Conservation (phyloP, 148 eudicot species). For the Cornus suecica region DNA sequence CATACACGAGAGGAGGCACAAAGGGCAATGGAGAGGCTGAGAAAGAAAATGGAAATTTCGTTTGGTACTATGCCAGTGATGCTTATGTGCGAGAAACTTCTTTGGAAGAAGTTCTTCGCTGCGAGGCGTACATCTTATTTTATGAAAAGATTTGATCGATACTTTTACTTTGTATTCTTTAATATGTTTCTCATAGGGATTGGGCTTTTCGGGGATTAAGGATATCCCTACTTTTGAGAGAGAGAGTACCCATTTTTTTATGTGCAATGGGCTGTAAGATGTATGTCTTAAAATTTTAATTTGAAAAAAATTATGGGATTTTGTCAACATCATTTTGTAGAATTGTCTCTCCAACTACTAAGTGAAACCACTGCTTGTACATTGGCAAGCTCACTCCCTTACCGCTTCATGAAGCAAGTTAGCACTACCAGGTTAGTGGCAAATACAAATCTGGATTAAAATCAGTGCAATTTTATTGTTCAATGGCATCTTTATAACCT, state of each 20-base stretch:
- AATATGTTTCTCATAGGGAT: background rate
- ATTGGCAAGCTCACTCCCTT: background rate
- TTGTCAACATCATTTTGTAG: background rate
- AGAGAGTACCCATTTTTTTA: constrained; percentile 2
- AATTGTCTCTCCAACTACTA: background rate
- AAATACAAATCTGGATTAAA: background rate
- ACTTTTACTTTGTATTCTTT: constrained; percentile 12
- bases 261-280: background rate
- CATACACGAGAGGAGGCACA: constrained; percentile 64
- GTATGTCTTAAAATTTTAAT: background rate
- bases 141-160: constrained; percentile 54
- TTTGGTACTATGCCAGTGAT: constrained; percentile 86
- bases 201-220: background rate
- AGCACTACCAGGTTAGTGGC: no score
- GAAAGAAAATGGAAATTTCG: constrained; percentile 30
- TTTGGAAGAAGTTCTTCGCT: constrained; percentile 66
- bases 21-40: constrained; percentile 23
- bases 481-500: background rate
- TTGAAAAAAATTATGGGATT: constrained; percentile 4
- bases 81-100: constrained; percentile 55
- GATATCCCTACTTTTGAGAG: background rate
- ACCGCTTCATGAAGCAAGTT: background rate
- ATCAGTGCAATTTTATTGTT: background rate
- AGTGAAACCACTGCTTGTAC: background rate
- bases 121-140: constrained; percentile 82